Base-by-base conservation (phyloP, 2,329 filamentous ascomycete species). In the Fusarium haematococcum region DNA sequence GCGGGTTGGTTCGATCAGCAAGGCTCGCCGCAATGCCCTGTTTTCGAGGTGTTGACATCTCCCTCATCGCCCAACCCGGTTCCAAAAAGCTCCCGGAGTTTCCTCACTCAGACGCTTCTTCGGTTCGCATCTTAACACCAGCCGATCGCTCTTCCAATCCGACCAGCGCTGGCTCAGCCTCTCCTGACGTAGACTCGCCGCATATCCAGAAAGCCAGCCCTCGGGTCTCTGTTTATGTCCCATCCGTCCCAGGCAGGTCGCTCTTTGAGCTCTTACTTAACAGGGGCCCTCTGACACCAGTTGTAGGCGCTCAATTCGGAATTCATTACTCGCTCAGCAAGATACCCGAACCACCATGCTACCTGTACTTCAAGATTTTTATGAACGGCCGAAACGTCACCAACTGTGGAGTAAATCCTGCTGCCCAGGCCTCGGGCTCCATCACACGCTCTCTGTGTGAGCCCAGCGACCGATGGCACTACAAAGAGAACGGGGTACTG, bases 201-300 rank as follows among this genome's bases (percentile, higher is more conserved):
- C 63, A 58, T 48, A 74, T 80, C 43, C 80, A 79, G 63, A 85
- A 83, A 70, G 67, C 73, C 25, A 81, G 84, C 16, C 84, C 88
- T 2, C 83, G 79, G 5, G 81, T 87, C 25, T 88, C 89, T 2
- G 88, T 91, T 37, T 91, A 91, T 73, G 84, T 91, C 14, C 88
- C 89, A 3, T 90, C 89, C 0, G 77, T 84, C 5, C 84, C 88
- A 78, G 88, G 89, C 89, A 78, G 66, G 79, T 18, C 8, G 16
- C 58, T 13, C 23, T 6, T n/a, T 52, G 14, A 9, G 5, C 7
- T 23, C 20, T 43, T 11, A n/a, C 25, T 54, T 48, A 25, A 60
- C 37, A 8, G 7, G 37, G 27, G 18, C 35, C 14, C 6, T n/a
- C 60, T 72, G 20, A 75, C 58, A 76, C 43, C 6, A 33, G 10